Evolutionary conservation across 2,329 filamentous ascomycete genomes (phyloP).

Genomic region (Cercospora zeina): DNA sequence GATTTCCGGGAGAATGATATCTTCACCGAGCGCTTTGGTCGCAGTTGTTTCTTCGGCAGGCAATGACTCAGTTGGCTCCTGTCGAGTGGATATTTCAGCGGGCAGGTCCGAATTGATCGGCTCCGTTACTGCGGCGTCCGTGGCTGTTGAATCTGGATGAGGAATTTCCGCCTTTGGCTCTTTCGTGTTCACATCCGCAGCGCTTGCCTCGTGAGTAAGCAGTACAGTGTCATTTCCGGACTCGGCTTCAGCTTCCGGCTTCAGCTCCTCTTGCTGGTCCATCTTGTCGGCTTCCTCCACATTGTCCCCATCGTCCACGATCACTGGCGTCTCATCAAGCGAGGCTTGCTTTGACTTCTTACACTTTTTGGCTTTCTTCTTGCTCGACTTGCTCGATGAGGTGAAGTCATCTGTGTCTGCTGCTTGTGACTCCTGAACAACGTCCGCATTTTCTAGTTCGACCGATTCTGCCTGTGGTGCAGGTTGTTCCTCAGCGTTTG

Average conservation of each 20-base stretch:
- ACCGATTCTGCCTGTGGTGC: not conserved
- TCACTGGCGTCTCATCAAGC: not conserved
- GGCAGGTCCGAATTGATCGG: not conserved
- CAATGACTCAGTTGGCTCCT: not conserved
- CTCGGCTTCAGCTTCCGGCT: not conserved
- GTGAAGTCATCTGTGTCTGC: conserved; percentile 6
- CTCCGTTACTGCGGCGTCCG: not conserved
- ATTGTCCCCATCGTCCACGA: not conserved
- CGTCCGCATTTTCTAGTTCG: not conserved
- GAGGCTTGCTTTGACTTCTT: conserved; percentile 22
- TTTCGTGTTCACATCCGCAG: not conserved
- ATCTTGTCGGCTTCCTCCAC: not conserved
- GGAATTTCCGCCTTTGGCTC: not conserved
- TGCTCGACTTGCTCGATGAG: conserved; percentile 9
- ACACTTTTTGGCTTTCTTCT: conserved; percentile 31
- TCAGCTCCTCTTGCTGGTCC: not conserved
- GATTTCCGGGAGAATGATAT: not conserved
- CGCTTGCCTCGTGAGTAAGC: not conserved
- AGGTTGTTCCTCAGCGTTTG: not conserved
- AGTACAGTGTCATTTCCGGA: not conserved
- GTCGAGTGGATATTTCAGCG: not conserved
- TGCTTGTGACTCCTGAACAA: not conserved
- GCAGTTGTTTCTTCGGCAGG: not conserved
- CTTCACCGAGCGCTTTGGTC: not conserved
- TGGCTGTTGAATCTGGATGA: not conserved